phyloP scores from a whole-genome alignment of 164 flowering plant species.

The Umbilicus rupestris region DNA sequence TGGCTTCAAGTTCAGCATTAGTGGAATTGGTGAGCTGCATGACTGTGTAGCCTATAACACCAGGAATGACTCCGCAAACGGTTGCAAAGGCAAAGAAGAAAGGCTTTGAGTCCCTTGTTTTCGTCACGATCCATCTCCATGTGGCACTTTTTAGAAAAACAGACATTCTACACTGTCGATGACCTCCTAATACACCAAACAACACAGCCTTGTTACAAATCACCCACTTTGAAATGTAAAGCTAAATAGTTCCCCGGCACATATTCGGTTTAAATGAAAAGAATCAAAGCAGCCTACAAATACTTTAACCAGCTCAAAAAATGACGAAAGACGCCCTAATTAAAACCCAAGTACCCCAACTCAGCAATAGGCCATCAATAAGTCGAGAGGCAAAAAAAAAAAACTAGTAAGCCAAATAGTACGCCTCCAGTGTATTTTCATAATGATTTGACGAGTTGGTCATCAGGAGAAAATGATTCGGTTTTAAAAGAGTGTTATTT shows the following conservation, averaged over 20 bases:
- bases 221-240: neutral
- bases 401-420: no score
- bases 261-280: no score
- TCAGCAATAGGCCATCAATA: no score
- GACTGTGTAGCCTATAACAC: slow-evolving; percentile 68
- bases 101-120: slow-evolving; percentile 75
- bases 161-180: neutral
- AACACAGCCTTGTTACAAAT: neutral
- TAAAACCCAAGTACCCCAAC: no score
- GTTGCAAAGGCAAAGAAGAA: slow-evolving; percentile 85
- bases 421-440: no score
- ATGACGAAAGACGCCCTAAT: no score
- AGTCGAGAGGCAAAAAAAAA: no score
- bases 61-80: slow-evolving; percentile 81
- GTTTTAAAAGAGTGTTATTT: no score
- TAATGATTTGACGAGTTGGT: no score
- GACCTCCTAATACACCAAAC: neutral
- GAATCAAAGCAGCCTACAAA: no score
- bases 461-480: no score
- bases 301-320: no score
- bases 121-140: slow-evolving; percentile 76
- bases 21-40: slow-evolving; percentile 72
- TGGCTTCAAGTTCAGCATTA: slow-evolving; percentile 68
- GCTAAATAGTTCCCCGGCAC: neutral
- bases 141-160: slow-evolving; percentile 47